Conservation (phyloP, 2,329 filamentous ascomycete genomes). For the Diaporthe citri region DNA sequence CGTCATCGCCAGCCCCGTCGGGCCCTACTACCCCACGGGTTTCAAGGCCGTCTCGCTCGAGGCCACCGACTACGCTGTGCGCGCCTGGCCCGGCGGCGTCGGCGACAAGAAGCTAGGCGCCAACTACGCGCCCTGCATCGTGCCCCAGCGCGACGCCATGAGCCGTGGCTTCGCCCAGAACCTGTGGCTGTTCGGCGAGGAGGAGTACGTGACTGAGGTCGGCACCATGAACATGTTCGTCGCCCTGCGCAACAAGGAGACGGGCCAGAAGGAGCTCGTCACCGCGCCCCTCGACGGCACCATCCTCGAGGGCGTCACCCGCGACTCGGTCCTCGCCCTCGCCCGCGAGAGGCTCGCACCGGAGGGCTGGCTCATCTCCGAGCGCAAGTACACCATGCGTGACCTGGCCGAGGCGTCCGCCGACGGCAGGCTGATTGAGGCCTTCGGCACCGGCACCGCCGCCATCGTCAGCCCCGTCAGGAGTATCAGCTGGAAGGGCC, state of each 20-base stretch:
- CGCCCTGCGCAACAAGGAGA: conserved; percentile 85
- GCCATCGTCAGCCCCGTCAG: conserved; percentile 93
- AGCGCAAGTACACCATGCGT: conserved; percentile 93
- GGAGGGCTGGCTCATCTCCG: conserved; percentile 88
- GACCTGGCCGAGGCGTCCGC: conserved; percentile 84
- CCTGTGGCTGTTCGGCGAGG: conserved; percentile 95
- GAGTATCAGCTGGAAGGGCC: conserved; percentile 88
- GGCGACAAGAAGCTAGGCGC: conserved; percentile 98
- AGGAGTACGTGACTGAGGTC: conserved; percentile 96
- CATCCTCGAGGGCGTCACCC: conserved; percentile 93
- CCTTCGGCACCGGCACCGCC: conserved; percentile 93
- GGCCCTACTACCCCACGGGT: conserved; percentile 97
- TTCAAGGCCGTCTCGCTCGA: conserved; percentile 98
- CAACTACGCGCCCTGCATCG: conserved; percentile 98
- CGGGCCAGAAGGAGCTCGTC: conserved; percentile 90
- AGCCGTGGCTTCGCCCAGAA: conserved; percentile 97
- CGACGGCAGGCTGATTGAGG: conserved; percentile 90
- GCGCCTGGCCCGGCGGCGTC: conserved; percentile 97
- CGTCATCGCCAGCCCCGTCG: conserved; percentile 95
- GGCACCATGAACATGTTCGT: conserved; percentile 99
- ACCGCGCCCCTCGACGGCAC: conserved; percentile 98
- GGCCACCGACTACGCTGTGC: conserved; percentile 95
- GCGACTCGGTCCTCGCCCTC: conserved; percentile 89
- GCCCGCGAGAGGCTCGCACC: conserved; percentile 86
- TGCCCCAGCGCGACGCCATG: conserved; percentile 94